Conservation (phyloP, 176 grass and related monocot genomes). For the Triticum dicoccoides region DNA sequence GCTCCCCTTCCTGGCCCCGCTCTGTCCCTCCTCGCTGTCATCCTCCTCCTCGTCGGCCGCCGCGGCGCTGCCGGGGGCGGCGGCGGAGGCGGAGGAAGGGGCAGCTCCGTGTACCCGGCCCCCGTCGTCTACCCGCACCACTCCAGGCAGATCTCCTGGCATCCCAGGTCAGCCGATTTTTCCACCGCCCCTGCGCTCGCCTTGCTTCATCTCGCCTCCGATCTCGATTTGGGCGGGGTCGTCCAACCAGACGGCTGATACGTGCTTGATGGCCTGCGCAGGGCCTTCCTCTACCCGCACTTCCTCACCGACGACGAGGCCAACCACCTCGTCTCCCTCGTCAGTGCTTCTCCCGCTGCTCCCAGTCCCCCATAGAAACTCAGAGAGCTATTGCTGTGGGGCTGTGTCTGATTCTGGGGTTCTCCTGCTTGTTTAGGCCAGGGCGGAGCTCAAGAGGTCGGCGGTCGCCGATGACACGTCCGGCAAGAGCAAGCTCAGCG, state of each 20-base stretch:
- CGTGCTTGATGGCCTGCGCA: conserved; percentile 21
- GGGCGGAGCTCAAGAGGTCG: conserved; percentile 80
- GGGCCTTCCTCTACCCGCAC: conserved; percentile 76
- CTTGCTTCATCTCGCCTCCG: not conserved
- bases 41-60: not conserved
- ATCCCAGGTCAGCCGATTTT: conserved; percentile 51
- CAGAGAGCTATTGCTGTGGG: not conserved
- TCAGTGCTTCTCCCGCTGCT: conserved; percentile 31
- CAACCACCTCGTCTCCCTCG: conserved; percentile 84
- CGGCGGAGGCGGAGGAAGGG: not conserved
- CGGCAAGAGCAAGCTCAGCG: conserved; percentile 70
- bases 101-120: conserved; percentile 39
- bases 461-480: conserved; percentile 76
- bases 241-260: not conserved
- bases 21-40: not conserved
- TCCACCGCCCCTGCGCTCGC: not conserved
- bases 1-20: not conserved
- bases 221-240: conserved; percentile 11
- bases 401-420: not conserved
- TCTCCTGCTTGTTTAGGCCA: conserved; percentile 51
- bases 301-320: conserved; percentile 86
- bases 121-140: conserved; percentile 54
- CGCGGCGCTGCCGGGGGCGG: not conserved
- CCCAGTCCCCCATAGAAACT: not conserved
- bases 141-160: conserved; percentile 79